A percentile compares a stretch with the other conserved stretches of the same genome.
phyloP scores from a whole-genome alignment of 441 rosid species.

The Lepidium campestre region DNA sequence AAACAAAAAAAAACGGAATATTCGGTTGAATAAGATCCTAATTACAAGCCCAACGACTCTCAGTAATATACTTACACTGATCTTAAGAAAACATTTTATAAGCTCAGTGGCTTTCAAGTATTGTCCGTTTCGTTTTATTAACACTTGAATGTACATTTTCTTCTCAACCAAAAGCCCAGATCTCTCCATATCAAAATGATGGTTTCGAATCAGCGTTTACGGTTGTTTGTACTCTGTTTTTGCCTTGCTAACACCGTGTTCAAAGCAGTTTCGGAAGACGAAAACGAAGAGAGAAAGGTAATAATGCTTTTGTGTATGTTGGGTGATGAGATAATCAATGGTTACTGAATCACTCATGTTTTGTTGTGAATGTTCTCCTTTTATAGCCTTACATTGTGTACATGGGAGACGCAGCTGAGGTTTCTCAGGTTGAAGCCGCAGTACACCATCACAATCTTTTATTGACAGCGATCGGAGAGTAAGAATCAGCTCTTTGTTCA shows the following conservation, averaged over 20 bases:
- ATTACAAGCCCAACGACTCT: slow-evolving; percentile 21
- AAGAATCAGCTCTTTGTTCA: slow-evolving; percentile 1
- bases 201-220: slow-evolving; percentile 13
- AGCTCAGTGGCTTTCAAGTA: slow-evolving; percentile 2
- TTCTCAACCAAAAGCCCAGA: background rate
- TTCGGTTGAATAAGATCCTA: slow-evolving; percentile 21
- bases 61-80: slow-evolving; percentile 1
- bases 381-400: slow-evolving; percentile 63
- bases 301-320: background rate
- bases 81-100: background rate
- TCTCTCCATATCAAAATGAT: slow-evolving; percentile 19
- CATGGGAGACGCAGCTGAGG: slow-evolving; percentile 55
- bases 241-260: slow-evolving; percentile 25
- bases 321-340: background rate
- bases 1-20: too few species aligned
- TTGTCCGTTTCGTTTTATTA: slow-evolving; percentile 3
- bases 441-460: slow-evolving; percentile 55
- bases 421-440: slow-evolving; percentile 13
- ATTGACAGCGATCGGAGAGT: slow-evolving; percentile 55
- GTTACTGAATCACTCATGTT: background rate
- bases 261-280: slow-evolving; percentile 27
- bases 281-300: slow-evolving; percentile 42
- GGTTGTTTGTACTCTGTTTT: slow-evolving; percentile 27
- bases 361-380: background rate
- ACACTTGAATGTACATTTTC: background rate